A percentile compares a stretch with the other conserved stretches of the same genome.
These are phyloP conservation scores for Epichloe sp. DNA, from an alignment of 2,329 filamentous ascomycete species.

Conservation along the genomic window DNA sequence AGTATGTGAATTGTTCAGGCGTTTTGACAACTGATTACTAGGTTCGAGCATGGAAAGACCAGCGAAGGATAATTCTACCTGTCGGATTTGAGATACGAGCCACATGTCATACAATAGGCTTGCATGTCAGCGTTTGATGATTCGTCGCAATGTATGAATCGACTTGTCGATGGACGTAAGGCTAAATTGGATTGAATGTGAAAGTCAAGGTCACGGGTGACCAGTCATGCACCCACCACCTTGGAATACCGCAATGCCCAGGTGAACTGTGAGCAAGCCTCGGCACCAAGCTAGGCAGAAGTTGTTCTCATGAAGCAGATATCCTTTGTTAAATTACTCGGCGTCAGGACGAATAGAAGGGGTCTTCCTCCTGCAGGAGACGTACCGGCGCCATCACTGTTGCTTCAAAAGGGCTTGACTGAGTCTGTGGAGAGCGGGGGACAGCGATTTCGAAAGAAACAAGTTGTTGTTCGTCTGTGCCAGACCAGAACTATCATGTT, in stretches of 20 bases:
- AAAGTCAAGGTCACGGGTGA: too few species aligned
- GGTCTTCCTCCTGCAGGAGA: slow-evolving; percentile 49
- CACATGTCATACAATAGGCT: too few species aligned
- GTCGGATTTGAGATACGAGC: neutral
- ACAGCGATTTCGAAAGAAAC: too few species aligned
- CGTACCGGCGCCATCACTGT: slow-evolving; percentile 23
- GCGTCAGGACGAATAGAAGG: slow-evolving; percentile 45
- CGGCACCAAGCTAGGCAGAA: slow-evolving; percentile 38
- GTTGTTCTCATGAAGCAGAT: slow-evolving; percentile 30
- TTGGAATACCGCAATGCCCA: too few species aligned
- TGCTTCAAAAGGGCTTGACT: too few species aligned
- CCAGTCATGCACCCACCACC: too few species aligned
- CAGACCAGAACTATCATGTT: too few species aligned
- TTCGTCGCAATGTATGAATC: neutral
- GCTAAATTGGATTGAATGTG: too few species aligned
- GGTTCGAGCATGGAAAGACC: neutral
- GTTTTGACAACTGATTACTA: slow-evolving; percentile 1
- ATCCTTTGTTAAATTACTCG: slow-evolving; percentile 39
- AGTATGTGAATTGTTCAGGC: neutral
- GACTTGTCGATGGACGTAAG: slow-evolving; percentile 14
- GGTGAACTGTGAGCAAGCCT: slow-evolving; percentile 14
- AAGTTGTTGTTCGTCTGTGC: too few species aligned
- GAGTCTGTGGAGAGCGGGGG: slow-evolving; percentile 13
- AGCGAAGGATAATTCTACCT: neutral
- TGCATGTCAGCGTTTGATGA: neutral